Conservation (phyloP, 2,329 filamentous ascomycete species). For the Alternaria sp. region DNA sequence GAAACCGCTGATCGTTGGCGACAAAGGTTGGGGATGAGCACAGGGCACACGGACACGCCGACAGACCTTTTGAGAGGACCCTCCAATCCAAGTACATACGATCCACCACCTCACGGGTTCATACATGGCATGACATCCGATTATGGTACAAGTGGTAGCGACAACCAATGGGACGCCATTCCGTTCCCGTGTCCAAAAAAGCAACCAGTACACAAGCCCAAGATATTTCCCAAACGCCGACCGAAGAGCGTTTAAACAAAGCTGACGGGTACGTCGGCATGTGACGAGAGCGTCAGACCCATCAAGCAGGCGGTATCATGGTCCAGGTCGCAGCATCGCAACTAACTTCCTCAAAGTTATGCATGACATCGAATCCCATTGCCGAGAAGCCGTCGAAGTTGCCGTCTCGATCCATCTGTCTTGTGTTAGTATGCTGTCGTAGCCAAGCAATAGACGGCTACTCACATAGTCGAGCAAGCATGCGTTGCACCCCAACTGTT, state of each 20-base stretch:
- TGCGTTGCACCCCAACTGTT: conserved; percentile 75
- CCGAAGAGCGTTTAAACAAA: not conserved
- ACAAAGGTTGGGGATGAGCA: conserved; percentile 4
- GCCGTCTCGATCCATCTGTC: conserved; percentile 74
- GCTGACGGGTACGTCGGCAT: not conserved
- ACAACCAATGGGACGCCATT: conserved; percentile 10
- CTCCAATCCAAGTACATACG: conserved; percentile 4
- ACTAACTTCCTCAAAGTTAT: conserved; percentile 83
- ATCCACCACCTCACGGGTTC: conserved; percentile 11
- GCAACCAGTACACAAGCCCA: not conserved
- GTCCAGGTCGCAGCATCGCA: conserved; percentile 71
- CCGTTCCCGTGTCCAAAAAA: not conserved
- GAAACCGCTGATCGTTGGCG: not conserved
- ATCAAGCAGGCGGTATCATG: conserved; percentile 58
- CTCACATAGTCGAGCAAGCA: conserved; percentile 83
- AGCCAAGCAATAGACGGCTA: conserved; percentile 26
- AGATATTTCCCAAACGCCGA: conserved; percentile 1
- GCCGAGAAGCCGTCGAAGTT: conserved; percentile 75
- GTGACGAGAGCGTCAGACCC: not conserved
- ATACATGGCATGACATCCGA: conserved; percentile 12
- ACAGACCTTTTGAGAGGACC: not conserved
- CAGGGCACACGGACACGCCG: not conserved
- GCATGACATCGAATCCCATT: conserved; percentile 81
- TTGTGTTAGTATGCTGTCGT: conserved; percentile 40
- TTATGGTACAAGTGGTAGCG: conserved; percentile 1